Evolutionary conservation across 2,329 filamentous ascomycete species (phyloP), one percentile per base, ranked within the genome.

Genomic region (Clarireedia sp.): DNA sequence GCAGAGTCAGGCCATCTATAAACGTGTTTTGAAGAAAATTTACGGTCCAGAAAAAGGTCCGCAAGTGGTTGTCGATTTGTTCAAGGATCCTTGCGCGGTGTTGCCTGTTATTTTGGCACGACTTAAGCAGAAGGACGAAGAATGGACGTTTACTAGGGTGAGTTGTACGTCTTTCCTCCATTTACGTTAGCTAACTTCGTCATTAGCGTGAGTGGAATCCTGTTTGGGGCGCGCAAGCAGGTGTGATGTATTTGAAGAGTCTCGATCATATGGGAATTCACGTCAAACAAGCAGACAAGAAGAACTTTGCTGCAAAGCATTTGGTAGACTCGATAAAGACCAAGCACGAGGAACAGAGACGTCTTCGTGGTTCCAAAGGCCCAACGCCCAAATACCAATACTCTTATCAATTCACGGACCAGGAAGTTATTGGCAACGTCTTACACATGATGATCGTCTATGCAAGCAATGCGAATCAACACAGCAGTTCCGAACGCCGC

Each of bases 11-110:
- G 94, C 92, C 0, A 96, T 99, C 66, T 96, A 96, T 72, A 94
- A 95, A 74, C 87, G 94, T 3, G 90, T 97, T 19, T 87, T 96
- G 66, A 96, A 96, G 80, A 99, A 99, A 74, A 86, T 99, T 12
- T 99, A 99, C 63, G 91, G 91, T 17, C 77, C 81, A 8, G 90
- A 96, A 47, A 84, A 84, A 60, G 94, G 94, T 14, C 83, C 85
- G 43, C 85, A 90, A 52, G 90, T 97, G 47, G 89, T 96, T 54
- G 85, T 87, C 50, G 87, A 95, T 66, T 84, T 99, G 73, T 95
- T 95, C 68, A 78, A 78, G 43, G 81, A 88, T 54, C 94, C 94
- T 0, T 91, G 88, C 66, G 85, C 85, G 40, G 91, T 97, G 3
- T 83, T 99, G 2, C 94, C 94, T 0, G 84, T 97, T 38, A 81